These are phyloP conservation scores for Apophysomyces ossiformis DNA, from an alignment of 371 early-diverging fungal species.

Conservation along the genomic window DNA sequence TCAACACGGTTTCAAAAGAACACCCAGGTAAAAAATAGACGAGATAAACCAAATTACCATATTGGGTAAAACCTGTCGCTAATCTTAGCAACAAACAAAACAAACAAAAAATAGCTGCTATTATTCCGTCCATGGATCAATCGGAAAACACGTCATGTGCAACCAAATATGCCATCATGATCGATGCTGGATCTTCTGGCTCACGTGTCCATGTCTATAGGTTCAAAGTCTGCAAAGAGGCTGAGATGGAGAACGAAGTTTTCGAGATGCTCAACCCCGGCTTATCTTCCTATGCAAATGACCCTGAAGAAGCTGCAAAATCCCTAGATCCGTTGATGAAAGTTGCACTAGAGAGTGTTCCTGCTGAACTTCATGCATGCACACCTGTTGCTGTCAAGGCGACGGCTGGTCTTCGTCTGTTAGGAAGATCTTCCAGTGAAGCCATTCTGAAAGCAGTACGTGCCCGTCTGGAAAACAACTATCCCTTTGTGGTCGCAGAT, in stretches of 20 bases:
- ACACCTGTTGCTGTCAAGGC: conserved; percentile 96
- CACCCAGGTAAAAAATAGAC: conserved; percentile 6
- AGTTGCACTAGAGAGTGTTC: conserved; percentile 71
- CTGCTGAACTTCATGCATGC: conserved; percentile 65
- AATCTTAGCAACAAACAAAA: conserved; percentile 5
- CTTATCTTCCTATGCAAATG: conserved; percentile 69
- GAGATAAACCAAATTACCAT: background rate
- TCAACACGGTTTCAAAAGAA: background rate
- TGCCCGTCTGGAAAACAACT: conserved; percentile 65
- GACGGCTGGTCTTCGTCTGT: conserved; percentile 90
- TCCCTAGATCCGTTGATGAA: conserved; percentile 83
- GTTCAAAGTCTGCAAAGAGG: conserved; percentile 82
- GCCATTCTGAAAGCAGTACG: conserved; percentile 77
- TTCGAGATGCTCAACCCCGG: conserved; percentile 90
- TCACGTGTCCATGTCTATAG: conserved; percentile 95
- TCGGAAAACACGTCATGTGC: conserved; percentile 45
- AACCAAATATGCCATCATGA: conserved; percentile 77
- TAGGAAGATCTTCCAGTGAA: conserved; percentile 69
- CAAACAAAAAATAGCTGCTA: background rate
- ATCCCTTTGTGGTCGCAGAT: conserved; percentile 84
- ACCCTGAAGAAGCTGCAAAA: conserved; percentile 79
- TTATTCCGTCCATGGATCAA: conserved; percentile 11
- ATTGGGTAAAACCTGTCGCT: background rate
- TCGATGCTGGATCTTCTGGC: conserved; percentile 98
- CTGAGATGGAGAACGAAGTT: conserved; percentile 80